Evolutionary conservation across 1,139 yeast genomes (phyloP).

Genomic region (Nakaseomyces delphensis): DNA sequence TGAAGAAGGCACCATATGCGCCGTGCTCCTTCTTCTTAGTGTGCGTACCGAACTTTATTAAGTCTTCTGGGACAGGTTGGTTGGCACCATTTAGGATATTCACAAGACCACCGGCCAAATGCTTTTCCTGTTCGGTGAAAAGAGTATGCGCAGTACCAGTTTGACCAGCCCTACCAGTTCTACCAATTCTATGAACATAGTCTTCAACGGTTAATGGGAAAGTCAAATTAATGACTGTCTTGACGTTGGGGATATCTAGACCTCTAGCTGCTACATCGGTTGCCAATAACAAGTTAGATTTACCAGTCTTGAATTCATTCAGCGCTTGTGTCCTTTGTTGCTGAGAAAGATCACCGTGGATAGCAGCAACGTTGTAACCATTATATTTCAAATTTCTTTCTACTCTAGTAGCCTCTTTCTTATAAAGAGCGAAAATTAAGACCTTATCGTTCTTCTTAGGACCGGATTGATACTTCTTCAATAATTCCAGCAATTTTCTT

Average conservation of each 20-base stretch:
- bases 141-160: conserved; percentile 90
- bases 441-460: conserved; percentile 65
- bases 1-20: conserved; percentile 93
- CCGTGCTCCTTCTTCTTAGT: conserved; percentile 95
- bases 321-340: conserved; percentile 86
- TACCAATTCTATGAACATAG: conserved; percentile 95
- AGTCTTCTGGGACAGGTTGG: conserved; percentile 94
- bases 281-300: conserved; percentile 69
- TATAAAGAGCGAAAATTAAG: conserved; percentile 85
- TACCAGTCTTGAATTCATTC: conserved; percentile 76
- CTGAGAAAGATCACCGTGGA: conserved; percentile 93
- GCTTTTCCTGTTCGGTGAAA: conserved; percentile 95
- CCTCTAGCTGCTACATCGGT: conserved; percentile 99
- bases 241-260: conserved; percentile 93
- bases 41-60: conserved; percentile 92
- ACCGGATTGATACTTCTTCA: conserved; percentile 67
- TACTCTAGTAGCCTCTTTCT: conserved; percentile 90
- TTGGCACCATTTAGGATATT: conserved; percentile 88
- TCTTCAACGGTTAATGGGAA: conserved; percentile 98
- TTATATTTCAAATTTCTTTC: conserved; percentile 66
- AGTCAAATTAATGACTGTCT: conserved; percentile 88
- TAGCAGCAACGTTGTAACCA: conserved; percentile 79
- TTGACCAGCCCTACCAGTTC: conserved; percentile 98
- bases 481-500: conserved; percentile 57
- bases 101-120: conserved; percentile 87